A percentile compares a stretch with the other conserved stretches of the same genome.
Evolutionary conservation across 768 basidiomycete species (phyloP).

Genomic region (Rhizopogon salebrosus): DNA sequence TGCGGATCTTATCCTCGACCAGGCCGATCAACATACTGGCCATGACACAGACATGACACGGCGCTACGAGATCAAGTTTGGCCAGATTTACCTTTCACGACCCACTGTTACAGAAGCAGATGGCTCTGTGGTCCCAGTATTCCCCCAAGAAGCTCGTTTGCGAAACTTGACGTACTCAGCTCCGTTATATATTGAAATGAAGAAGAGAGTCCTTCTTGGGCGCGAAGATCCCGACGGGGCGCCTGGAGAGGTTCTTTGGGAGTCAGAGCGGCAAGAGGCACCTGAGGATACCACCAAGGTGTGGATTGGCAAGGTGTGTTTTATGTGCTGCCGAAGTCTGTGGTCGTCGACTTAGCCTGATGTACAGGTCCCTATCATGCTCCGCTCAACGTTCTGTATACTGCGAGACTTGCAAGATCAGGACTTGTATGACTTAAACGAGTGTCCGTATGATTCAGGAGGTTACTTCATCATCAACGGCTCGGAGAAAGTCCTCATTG

Average conservation of each 20-base stretch:
- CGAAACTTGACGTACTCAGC: conserved; percentile 96
- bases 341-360: conserved; percentile 8
- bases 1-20: conserved; percentile 91
- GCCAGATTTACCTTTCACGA: conserved; percentile 94
- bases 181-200: conserved; percentile 93
- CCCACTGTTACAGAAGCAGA: conserved; percentile 95
- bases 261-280: conserved; percentile 60
- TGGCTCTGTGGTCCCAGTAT: conserved; percentile 88
- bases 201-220: conserved; percentile 75
- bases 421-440: conserved; percentile 87
- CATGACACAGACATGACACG: conserved; percentile 77
- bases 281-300: conserved; percentile 74
- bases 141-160: conserved; percentile 93
- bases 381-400: conserved; percentile 93
- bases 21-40: conserved; percentile 93
- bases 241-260: conserved; percentile 78
- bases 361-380: conserved; percentile 91
- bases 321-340: neutral
- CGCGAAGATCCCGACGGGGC: conserved; percentile 76
- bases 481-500: conserved; percentile 99
- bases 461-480: conserved; percentile 99
- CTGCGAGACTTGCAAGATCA: conserved; percentile 73
- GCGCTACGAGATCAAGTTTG: conserved; percentile 96
- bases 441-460: conserved; percentile 98
- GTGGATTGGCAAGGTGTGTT: conserved; percentile 87